Evolutionary conservation across 371 early-diverging fungal genomes (phyloP).

Genomic region (Basidiobolus meristosporus): DNA sequence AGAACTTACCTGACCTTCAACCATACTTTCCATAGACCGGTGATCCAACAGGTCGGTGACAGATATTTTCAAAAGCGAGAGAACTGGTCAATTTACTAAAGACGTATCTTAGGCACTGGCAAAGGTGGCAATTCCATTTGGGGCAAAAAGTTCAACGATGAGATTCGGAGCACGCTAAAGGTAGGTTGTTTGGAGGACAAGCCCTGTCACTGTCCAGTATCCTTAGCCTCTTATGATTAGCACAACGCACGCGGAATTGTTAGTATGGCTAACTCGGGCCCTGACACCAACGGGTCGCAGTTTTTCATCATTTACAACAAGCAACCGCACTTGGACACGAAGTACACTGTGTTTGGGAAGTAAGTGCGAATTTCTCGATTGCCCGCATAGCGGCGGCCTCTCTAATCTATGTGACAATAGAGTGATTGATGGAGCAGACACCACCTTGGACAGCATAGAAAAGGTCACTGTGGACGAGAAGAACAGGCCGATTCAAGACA

Average conservation of each 20-base stretch:
- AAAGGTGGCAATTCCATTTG: slow-evolving; percentile 79
- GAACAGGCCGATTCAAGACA: slow-evolving; percentile 61
- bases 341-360: slow-evolving; percentile 89
- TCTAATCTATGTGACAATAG: slow-evolving; percentile 11
- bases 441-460: slow-evolving; percentile 72
- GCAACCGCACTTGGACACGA: slow-evolving; percentile 70
- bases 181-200: slow-evolving; percentile 13
- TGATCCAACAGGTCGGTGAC: slow-evolving; percentile 4
- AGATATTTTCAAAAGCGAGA: slow-evolving; percentile 1
- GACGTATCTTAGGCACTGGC: slow-evolving; percentile 34
- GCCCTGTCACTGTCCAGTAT: background rate
- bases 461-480: slow-evolving; percentile 71
- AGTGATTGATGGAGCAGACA: slow-evolving; percentile 77
- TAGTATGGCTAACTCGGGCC: slow-evolving; percentile 90
- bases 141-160: slow-evolving; percentile 73
- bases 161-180: slow-evolving; percentile 63
- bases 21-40: slow-evolving; percentile 1
- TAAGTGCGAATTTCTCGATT: slow-evolving; percentile 14
- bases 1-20: background rate
- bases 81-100: slow-evolving; percentile 77
- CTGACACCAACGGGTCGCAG: slow-evolving; percentile 77
- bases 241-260: slow-evolving; percentile 78
- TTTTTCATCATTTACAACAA: slow-evolving; percentile 83
- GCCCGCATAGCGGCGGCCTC: background rate
- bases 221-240: slow-evolving; percentile 10